A percentile compares a stretch with the other conserved stretches of the same genome.
Conservation (phyloP, 108 stramenopile genomes). For the Stephanodiscus minutulus region DNA sequence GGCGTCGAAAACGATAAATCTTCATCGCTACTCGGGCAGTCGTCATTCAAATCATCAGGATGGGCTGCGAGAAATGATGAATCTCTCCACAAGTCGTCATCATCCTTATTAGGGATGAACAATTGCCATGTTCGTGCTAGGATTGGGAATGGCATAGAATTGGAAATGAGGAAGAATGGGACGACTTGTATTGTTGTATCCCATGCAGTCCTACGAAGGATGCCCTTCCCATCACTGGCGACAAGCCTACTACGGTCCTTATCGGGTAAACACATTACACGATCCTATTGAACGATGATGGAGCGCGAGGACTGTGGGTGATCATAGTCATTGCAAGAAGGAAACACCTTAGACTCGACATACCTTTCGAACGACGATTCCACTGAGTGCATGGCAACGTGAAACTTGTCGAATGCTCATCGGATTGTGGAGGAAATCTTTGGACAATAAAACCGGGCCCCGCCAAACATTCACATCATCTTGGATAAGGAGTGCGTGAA, state of each 20-base stretch:
- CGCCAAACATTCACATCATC: constrained; percentile 33
- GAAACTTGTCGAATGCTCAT: constrained; percentile 30
- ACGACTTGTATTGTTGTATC: constrained; percentile 41
- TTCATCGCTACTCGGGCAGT: constrained; percentile 36
- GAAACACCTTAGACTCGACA: background rate
- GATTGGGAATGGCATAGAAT: constrained; percentile 43
- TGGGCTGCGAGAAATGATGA: constrained; percentile 12
- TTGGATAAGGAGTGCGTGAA: constrained; percentile 40
- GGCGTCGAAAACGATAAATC: constrained; percentile 29
- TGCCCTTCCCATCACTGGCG: constrained; percentile 14
- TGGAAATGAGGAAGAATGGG: constrained; percentile 34
- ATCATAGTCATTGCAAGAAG: background rate
- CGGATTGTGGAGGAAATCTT: constrained; percentile 49
- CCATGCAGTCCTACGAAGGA: constrained; percentile 40
- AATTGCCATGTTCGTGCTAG: constrained; percentile 37
- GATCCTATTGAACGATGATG: constrained; percentile 22
- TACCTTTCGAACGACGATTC: constrained; percentile 32
- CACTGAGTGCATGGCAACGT: constrained; percentile 39
- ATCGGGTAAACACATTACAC: constrained; percentile 24
- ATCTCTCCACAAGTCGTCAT: constrained; percentile 25
- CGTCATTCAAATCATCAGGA: constrained; percentile 13
- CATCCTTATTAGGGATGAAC: constrained; percentile 6
- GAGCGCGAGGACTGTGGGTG: background rate
- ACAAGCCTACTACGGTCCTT: constrained; percentile 1
- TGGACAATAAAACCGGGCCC: constrained; percentile 39